Percentiles rank a stretch among this genome's conserved stretches.
Conservation (phyloP, 2,329 filamentous ascomycete genomes). For the Aplosporella prunicola region DNA sequence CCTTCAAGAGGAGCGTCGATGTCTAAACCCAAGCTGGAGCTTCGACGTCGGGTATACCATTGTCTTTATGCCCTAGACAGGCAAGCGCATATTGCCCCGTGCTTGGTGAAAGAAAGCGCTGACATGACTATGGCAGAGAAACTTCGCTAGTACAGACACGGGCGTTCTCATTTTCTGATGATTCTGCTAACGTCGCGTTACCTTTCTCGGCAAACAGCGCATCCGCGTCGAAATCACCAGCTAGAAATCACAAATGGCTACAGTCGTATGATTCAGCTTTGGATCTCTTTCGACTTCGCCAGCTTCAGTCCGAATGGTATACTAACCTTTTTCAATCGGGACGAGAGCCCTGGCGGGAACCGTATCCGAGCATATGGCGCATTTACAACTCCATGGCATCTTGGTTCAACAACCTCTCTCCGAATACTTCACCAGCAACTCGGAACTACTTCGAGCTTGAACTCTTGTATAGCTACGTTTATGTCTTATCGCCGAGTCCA, state of each 20-base stretch:
- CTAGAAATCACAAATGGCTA: slow-evolving; percentile 44
- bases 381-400: slow-evolving; percentile 66
- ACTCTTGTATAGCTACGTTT: slow-evolving; percentile 80
- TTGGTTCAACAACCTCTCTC: slow-evolving; percentile 72
- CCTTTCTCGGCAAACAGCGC: slow-evolving; percentile 42
- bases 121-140: slow-evolving; percentile 48
- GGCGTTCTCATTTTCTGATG: slow-evolving; percentile 89
- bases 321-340: slow-evolving; percentile 78
- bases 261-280: slow-evolving; percentile 60
- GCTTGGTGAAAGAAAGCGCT: slow-evolving; percentile 9
- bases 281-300: slow-evolving; percentile 72
- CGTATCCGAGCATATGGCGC: slow-evolving; percentile 64
- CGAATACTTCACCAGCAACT: slow-evolving; percentile 53
- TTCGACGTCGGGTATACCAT: slow-evolving; percentile 77
- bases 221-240: slow-evolving; percentile 32
- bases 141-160: slow-evolving; percentile 82
- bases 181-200: slow-evolving; percentile 71
- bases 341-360: slow-evolving; percentile 56
- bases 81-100: slow-evolving; percentile 33
- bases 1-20: slow-evolving; percentile 61
- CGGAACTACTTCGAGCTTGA: slow-evolving; percentile 78
- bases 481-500: slow-evolving; percentile 74
- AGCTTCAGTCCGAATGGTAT: slow-evolving; percentile 81
- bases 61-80: slow-evolving; percentile 84
- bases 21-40: slow-evolving; percentile 61